These are phyloP conservation scores for Colletotrichum noveboracense DNA, from an alignment of 2,329 filamentous ascomycete species.

Conservation along the genomic window DNA sequence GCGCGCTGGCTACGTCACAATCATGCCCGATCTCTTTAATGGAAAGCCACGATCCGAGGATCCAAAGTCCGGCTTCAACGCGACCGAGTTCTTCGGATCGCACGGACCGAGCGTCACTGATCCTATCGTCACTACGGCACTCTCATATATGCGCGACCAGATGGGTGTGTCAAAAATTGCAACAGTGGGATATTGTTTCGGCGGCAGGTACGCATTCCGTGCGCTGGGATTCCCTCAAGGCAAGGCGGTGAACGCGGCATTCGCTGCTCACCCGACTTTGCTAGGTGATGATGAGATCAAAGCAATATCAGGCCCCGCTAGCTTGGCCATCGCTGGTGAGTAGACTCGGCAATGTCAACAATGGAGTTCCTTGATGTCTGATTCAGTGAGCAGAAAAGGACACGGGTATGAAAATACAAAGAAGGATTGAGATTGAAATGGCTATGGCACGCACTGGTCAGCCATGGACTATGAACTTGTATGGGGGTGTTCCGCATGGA, in stretches of 20 bases:
- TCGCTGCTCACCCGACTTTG: constrained; percentile 68
- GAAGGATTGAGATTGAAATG: constrained; percentile 39
- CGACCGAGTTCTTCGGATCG: constrained; percentile 41
- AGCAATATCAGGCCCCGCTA: constrained; percentile 60
- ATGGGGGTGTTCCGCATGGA: constrained; percentile 71
- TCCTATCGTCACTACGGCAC: constrained; percentile 47
- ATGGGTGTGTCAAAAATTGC: constrained; percentile 58
- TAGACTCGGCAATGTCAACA: background rate
- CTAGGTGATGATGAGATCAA: constrained; percentile 63
- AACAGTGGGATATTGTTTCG: constrained; percentile 69
- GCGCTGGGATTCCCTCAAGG: constrained; percentile 48
- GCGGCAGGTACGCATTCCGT: constrained; percentile 63
- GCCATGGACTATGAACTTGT: constrained; percentile 46
- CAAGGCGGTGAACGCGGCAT: constrained; percentile 61
- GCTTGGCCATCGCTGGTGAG: constrained; percentile 65
- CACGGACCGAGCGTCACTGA: constrained; percentile 48
- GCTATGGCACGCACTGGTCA: background rate
- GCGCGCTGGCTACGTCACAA: constrained; percentile 67
- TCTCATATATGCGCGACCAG: constrained; percentile 49
- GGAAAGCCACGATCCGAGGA: constrained; percentile 55
- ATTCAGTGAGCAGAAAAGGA: constrained; percentile 55
- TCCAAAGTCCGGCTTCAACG: constrained; percentile 36
- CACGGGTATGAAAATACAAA: constrained; percentile 58
- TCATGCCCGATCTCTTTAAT: constrained; percentile 70
- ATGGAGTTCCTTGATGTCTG: background rate